Conservation (phyloP, 805 yeast species). For the Lipomyces spencermartinsiae region DNA sequence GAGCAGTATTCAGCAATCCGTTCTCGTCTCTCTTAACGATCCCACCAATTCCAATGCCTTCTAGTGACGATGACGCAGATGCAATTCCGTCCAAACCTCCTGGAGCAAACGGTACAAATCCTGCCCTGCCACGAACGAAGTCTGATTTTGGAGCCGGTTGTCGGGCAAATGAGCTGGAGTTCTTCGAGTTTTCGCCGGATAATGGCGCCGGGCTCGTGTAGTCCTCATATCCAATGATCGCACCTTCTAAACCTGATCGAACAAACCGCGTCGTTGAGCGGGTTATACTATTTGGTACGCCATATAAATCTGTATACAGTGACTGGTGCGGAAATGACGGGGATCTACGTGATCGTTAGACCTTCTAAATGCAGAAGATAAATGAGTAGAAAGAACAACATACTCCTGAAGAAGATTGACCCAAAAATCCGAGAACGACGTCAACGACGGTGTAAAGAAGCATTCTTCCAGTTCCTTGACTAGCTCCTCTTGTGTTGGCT, state of each 20-base stretch:
- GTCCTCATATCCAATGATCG: conserved; percentile 67
- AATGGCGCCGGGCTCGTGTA: conserved; percentile 55
- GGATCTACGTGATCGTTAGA: conserved; percentile 21
- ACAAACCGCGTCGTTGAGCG: conserved; percentile 72
- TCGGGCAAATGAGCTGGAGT: conserved; percentile 76
- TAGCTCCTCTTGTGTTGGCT: conserved; percentile 25
- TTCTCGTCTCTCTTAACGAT: conserved; percentile 66
- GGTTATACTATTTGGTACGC: conserved; percentile 64
- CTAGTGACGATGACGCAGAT: conserved; percentile 39
- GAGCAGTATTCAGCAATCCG: conserved; percentile 84
- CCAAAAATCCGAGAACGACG: conserved; percentile 69
- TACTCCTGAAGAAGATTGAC: conserved; percentile 68
- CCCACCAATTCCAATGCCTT: conserved; percentile 40
- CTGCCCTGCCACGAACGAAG: conserved; percentile 70
- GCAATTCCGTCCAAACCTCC: conserved; percentile 68
- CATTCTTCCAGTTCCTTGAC: conserved; percentile 46
- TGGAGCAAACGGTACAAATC: conserved; percentile 87
- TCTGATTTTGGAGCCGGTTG: conserved; percentile 61
- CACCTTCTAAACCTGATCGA: conserved; percentile 77
- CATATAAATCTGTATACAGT: conserved; percentile 58
- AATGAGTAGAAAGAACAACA: conserved; percentile 4
- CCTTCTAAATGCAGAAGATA: background rate
- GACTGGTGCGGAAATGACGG: conserved; percentile 44
- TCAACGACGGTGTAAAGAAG: conserved; percentile 67
- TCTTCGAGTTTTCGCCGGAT: conserved; percentile 61